phyloP scores from a whole-genome alignment of 768 basidiomycete genomes.

The Lanmaoa rubissima region DNA sequence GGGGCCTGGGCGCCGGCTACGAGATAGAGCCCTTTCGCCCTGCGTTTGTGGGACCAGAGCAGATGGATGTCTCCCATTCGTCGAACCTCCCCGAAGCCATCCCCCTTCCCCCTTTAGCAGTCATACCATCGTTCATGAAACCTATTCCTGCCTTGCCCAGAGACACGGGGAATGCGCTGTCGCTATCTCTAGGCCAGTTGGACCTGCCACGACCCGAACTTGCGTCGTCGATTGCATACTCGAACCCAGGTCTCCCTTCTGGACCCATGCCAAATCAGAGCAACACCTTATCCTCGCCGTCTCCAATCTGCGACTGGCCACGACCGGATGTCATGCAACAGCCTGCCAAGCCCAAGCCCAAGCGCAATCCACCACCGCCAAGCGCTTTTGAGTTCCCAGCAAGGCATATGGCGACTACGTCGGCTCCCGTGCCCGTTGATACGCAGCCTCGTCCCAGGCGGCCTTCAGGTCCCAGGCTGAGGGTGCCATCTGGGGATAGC shows the following conservation, averaged over 20 bases:
- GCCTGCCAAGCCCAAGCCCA: conserved; percentile 17
- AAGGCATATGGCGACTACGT: background rate
- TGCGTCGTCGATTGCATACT: conserved; percentile 33
- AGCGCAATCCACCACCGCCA: conserved; percentile 13
- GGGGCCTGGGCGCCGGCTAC: conserved; percentile 43
- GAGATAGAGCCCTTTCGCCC: conserved; percentile 48
- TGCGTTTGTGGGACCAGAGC: conserved; percentile 20
- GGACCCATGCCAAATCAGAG: conserved; percentile 8
- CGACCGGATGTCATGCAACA: conserved; percentile 37
- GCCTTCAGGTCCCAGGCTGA: conserved; percentile 33
- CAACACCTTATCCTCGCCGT: conserved; percentile 33
- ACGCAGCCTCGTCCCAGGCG: conserved; percentile 28
- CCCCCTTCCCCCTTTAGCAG: conserved; percentile 23
- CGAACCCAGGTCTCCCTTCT: conserved; percentile 28
- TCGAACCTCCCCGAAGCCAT: conserved; percentile 25
- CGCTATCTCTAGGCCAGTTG: conserved; percentile 12
- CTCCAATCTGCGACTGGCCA: conserved; percentile 57
- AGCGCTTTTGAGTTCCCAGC: conserved; percentile 26
- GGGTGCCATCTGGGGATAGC: conserved; percentile 22
- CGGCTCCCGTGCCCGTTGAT: background rate
- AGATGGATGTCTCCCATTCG: conserved; percentile 15
- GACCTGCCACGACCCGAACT: conserved; percentile 6
- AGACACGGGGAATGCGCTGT: background rate
- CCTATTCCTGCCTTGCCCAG: conserved; percentile 12
- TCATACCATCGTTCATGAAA: conserved; percentile 17